Evolutionary conservation across 2,329 filamentous ascomycete genomes (phyloP), one percentile per base, ranked within the genome.

Genomic region (Neopestalotiopsis sp.): DNA sequence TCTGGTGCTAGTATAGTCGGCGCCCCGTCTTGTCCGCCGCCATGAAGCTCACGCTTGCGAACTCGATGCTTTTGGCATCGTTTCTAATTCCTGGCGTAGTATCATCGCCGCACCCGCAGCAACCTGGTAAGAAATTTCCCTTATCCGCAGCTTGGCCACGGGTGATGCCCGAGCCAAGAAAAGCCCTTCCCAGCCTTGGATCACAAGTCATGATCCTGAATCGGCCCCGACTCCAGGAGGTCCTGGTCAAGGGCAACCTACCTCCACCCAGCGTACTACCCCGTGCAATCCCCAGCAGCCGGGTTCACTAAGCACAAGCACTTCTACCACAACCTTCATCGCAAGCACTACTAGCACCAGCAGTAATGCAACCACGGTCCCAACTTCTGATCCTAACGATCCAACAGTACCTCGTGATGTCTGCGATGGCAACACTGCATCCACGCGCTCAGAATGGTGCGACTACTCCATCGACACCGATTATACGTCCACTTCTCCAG

Each of bases 391-490:
- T 42, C 32, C 60, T 42, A 30, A 63, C 32, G 60, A 63, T 38
- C 60, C 60, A 63, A 42, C 34, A 63, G 32, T 42, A 38, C 62
- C 64, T 42, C 64, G 64, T 45, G 49, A 42, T 57, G 64, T 32
- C 34, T 66, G 64, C 64, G 34, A n/a, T 14, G 65, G 65, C 28
- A 67, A 67, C 56, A 67, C 65, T 28, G 52, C 65, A 14, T 24
- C 45, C 20, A 67, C 65, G 38, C 52, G 65, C 4, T 60, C 52
- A 9, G 52, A 67, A 14, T 78, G 81, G 81, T 81, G 81, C 28
- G 76, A 82, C 61, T 82, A 81, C 66, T 78, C 78, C 59, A 74
- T 82, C 28, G 74, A 77, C 24, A 80, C 78, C 4, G 77, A 81
- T 67, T 80, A 79, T 69, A 72, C 69, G 7, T 71, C 71, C 7